Conservation (phyloP, 192 early-diverging fungal genomes). For the Radiomyces spectabilis region DNA sequence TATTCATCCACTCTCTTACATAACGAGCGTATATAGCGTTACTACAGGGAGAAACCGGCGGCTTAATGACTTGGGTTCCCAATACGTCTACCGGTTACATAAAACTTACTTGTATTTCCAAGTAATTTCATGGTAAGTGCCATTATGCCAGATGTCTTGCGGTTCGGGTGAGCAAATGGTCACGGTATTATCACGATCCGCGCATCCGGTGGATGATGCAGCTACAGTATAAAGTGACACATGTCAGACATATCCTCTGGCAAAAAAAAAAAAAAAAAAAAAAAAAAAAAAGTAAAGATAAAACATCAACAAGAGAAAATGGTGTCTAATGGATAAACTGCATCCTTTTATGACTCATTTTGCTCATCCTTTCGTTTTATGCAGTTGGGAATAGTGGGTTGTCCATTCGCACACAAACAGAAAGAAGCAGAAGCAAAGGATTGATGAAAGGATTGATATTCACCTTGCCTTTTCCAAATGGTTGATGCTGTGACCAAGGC, state of each 20-base stretch:
- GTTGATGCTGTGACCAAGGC: no score
- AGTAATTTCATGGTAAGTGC: conserved; percentile 17
- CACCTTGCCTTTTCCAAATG: no score
- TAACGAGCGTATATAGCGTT: conserved; percentile 10
- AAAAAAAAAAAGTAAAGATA: neutral
- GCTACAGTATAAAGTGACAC: conserved; percentile 1
- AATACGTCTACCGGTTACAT: neutral
- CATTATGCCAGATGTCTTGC: conserved; percentile 16
- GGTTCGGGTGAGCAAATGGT: conserved; percentile 14
- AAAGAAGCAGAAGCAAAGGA: no score
- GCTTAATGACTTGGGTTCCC: neutral
- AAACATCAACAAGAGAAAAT: no score
- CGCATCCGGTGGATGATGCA: conserved; percentile 6
- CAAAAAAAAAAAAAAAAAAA: conserved; percentile 6
- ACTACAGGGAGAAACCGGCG: neutral
- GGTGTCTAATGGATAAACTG: no score
- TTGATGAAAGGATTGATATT: no score
- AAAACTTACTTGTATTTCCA: conserved; percentile 32
- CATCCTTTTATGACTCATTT: no score
- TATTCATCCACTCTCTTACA: neutral
- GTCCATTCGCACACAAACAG: no score
- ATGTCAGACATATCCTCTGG: neutral
- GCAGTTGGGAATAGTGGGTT: no score
- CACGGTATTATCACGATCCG: conserved; percentile 2
- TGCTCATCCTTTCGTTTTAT: no score